Evolutionary conservation across 2,329 filamentous ascomycete genomes (phyloP), one percentile per base, ranked within the genome.

Genomic region (Aureobasidium sp.): DNA sequence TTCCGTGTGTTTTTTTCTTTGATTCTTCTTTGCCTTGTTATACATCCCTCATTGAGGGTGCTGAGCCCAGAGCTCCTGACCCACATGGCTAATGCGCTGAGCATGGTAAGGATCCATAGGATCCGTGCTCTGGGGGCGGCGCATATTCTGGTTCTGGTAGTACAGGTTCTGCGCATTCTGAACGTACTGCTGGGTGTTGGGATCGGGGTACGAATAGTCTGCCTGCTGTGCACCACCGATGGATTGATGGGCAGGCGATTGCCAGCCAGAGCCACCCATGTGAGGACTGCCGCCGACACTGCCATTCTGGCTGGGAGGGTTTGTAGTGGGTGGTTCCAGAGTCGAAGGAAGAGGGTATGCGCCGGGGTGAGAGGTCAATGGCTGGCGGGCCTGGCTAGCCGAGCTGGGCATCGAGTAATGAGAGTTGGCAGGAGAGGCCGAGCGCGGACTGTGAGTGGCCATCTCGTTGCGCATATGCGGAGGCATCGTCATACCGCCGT

Each of bases 271-370:
- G 56, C 79, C 83, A 57, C 74, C 61, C 82, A 95, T 88, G 68
- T 96, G 90, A 47, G 91, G 90, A 68, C 90, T 95, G 50, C 87
- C 86, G 54, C 76, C 82, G n/a, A 80, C 84, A 65, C 88, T 95
- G 1, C 79, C 81, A 2, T 81, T 76, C 61, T 86, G 84, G 59
- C 85, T 83, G 55, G 87, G 84, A 66, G 91, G 88, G 57, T 88
- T 79, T 67, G 81, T 90, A 22, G 83, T 75, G 12, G 90, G 89
- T 19, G 84, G 83, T 72, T 96, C 91, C 48, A 96, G 76, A 14
- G n/a, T 85, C 86, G 68, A 91, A 95, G 56, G 79, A 79, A 42
- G 65, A 59, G 21, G 65, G 65, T 50, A 58, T 32, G 50, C 41
- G 11, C 75, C 84, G 0, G 91, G 90, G 68, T 96, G 90, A 34